Evolutionary conservation across 768 basidiomycete genomes (phyloP).

Genomic region (Hericium erinaceus): DNA sequence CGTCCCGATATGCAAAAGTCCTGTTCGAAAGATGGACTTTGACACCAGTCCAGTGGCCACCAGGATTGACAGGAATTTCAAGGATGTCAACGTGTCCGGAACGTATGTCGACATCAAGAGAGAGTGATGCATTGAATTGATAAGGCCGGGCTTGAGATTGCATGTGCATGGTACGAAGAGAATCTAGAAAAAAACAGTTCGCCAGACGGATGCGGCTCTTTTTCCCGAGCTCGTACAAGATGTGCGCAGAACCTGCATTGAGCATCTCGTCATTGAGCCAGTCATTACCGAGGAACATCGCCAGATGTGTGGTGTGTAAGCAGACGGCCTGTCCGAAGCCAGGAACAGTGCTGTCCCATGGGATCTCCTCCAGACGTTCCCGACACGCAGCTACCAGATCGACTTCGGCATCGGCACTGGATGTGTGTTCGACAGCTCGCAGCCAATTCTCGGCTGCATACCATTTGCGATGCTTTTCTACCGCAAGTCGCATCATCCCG

Average conservation of each 20-base stretch:
- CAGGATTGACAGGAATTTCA: slow-evolving; percentile 2
- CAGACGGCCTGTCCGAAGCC: background rate
- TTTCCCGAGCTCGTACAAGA: background rate
- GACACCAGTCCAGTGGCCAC: slow-evolving; percentile 5
- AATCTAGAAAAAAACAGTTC: background rate
- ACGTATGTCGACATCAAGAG: background rate
- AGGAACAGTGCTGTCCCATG: background rate
- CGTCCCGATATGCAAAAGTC: slow-evolving; percentile 5
- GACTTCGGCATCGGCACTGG: background rate
- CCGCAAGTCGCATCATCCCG: background rate
- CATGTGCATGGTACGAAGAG: background rate
- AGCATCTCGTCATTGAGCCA: slow-evolving; percentile 9
- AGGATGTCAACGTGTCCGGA: background rate
- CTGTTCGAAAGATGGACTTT: background rate
- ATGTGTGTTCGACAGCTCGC: background rate
- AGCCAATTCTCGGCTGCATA: background rate
- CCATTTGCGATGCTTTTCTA: background rate
- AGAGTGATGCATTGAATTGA: background rate
- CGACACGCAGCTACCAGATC: background rate
- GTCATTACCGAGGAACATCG: background rate
- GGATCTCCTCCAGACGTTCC: background rate
- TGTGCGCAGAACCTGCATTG: background rate
- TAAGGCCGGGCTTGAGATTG: background rate
- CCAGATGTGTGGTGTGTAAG: background rate
- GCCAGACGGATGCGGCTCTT: background rate